Evolutionary conservation across 2,329 filamentous ascomycete genomes (phyloP), one percentile per base, ranked within the genome.

Genomic region (Pseudogymnoascus sp.): DNA sequence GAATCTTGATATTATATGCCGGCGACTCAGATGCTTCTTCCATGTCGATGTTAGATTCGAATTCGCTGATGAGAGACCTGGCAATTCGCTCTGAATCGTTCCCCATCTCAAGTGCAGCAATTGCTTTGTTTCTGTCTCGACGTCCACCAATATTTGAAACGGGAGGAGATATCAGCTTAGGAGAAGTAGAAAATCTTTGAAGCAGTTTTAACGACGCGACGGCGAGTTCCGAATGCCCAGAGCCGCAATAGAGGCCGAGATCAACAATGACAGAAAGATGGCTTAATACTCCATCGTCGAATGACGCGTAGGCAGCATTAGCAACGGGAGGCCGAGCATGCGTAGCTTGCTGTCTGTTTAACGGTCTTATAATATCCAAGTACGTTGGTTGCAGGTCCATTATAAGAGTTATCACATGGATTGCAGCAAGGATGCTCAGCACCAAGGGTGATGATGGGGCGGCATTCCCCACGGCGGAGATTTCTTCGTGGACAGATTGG

Each of bases 311-410:
- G 0, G 91, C 87, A 5, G 89, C 84, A 69, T 90, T 91, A 0
- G 88, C 83, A 21, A 95, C 87, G 3, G 84, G 81, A 7, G 80
- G 77, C 28, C 83, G 80, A 60, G 85, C 82, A 59, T 82, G 78
- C 28, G 81, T 82, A 18, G 84, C 78, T 63, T 91, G 84, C 36
- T 82, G 80, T 72, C 89, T 90, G 68, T 96, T 81, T 10, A 91
- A 76, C 2, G 93, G 91, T 62, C 89, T 85, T 14, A 97, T 89
- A 61, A 99, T 85, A 71, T 97, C 89, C 44, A 96, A 82, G 73
- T 96, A 99, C 0, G 93, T 97, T 14, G 91, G 84, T 72, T 99
- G 95, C 16, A 96, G 83, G 66, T 93, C 90, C 73, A 97, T 82
- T 3, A 96, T 86, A 67, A 89, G 83, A 65, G 89, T 87, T 75